Evolutionary conservation across 768 basidiomycete species (phyloP), one percentile per base, ranked within the genome.

Genomic region (Boletus sp.): DNA sequence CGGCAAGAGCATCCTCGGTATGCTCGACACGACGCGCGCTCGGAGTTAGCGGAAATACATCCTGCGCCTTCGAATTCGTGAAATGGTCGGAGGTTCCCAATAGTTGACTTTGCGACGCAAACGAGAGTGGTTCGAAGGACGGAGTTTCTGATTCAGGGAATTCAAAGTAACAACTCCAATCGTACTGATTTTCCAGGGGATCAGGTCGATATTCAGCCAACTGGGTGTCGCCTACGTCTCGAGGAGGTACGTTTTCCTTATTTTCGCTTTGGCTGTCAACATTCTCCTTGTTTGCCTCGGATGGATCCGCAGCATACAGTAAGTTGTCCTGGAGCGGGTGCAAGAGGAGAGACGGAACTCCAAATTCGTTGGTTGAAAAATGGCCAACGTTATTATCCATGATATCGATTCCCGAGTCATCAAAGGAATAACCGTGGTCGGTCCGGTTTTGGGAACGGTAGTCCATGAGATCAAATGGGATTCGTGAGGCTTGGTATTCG

Each of bases 61-160:
- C 58, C 35, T 55, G 60, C 17, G 10, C 33, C 46, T 20, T 49
- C 28, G 51, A 53, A 50, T 49, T 29, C 40, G 55, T 46, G 40
- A 46, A 36, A 44, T 52, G 42, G 29, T 55, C 29, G 0, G 51
- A 55, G n/a, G 56, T 41, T 46, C n/a, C 54, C n/a, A 7, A 18
- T 20, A 28, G 35, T 44, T 50, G 63, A 20, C 50, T 55, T 52
- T 70, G 66, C 12, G 68, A 63, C 15, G 54, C 48, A 54, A 68
- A 68, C 3, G 66, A 61, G 30, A 70, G 67, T 40, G 63, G 61
- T 39, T 68, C 68, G 7, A 68, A 70, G 18, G 66, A 33, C 10
- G 61, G 49, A 15, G 59, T 45, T 20, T 57, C 47, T 47, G 67
- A 60, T 29, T 54, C 59, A 12, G 66, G 67, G 18, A 66, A 61